Evolutionary conservation across 2,329 filamentous ascomycete species (phyloP), one percentile per base, ranked within the genome.

Genomic region (Alternaria gansuensis): DNA sequence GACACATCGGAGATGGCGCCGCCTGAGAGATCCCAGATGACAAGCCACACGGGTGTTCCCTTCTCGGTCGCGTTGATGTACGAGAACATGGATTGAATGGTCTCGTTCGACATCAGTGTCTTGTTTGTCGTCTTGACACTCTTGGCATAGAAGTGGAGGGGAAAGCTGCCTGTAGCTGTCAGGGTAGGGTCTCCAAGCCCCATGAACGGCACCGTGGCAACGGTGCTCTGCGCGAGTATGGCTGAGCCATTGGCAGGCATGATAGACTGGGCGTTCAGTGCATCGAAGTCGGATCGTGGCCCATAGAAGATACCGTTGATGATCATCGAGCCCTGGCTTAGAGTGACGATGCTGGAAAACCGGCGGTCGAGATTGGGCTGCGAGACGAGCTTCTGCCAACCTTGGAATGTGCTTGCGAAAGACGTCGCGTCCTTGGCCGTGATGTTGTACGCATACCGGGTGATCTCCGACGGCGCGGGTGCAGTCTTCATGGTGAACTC

Each of bases 401-500:
- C 21, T 26, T 49, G 46, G 31, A 49, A 49, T 9, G 14, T 49
- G 46, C 23, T 49, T 49, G 46, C 14, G 21, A 49, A 49, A 29
- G 31, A 23, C 21, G 21, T 49, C 13, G 23, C 31, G n/a, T 49
- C 46, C 9, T 17, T 21, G 33, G 46, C 46, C 23, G 46, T 34
- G 31, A 49, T 37, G 5, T 23, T 49, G 23, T 36, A 49, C 3
- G 21, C 14, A 7, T 49, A 49, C 23, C 24, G 24, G 31, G 46
- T 49, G 9, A 49, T 49, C 13, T 49, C 31, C 3, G 33, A n/a
- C 11, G 45, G 46, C 5, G 46, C 46, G 3, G 31, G 46, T 5
- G 46, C 46, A 34, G 46, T 49, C 21, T 37, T 34, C 46, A 49
- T 49, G 5, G 46, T 49, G 46, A 49, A 49, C 31, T 49, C 46